Evolutionary conservation across 371 early-diverging fungal species (phyloP).

Genomic region (Circinella minor): DNA sequence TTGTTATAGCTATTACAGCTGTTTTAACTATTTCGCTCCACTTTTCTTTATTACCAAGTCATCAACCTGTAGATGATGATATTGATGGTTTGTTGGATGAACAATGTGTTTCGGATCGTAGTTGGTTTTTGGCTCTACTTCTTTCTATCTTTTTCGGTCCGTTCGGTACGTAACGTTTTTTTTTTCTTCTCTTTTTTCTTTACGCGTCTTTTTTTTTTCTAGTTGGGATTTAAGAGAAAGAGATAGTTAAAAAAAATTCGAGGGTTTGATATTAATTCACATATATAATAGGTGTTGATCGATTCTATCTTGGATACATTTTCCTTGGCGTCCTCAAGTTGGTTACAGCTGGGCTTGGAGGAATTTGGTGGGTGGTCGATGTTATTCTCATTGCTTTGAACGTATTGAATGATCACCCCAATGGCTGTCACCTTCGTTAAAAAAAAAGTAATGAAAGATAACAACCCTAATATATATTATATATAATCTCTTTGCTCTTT

Average conservation of each 20-base stretch:
- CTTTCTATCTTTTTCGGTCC: constrained; percentile 56
- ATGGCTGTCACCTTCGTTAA: constrained; percentile 45
- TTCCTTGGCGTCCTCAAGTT: constrained; percentile 52
- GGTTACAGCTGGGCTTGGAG: constrained; percentile 54
- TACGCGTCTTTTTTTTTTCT: not conserved
- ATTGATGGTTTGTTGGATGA: constrained; percentile 17
- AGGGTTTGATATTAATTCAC: no score
- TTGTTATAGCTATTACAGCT: constrained; percentile 40
- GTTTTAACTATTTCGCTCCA: constrained; percentile 41
- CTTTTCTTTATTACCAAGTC: constrained; percentile 26
- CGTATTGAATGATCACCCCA: constrained; percentile 49
- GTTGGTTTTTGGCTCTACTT: constrained; percentile 51
- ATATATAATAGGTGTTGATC: constrained; percentile 49
- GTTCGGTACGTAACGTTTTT: constrained; percentile 43
- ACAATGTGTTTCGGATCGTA: constrained; percentile 51
- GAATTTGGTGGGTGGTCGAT: constrained; percentile 56
- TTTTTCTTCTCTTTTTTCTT: not conserved
- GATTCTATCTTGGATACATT: constrained; percentile 67
- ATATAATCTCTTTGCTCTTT: no score
- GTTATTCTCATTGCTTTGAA: constrained; percentile 49
- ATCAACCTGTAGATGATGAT: constrained; percentile 17
- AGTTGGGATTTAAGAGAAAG: not conserved
- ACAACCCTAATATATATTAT: no score
- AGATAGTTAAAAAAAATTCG: no score
- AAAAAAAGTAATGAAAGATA: no score